phyloP scores from a whole-genome alignment of 1,284 basidiomycete genomes.

The Filobasidium uniguttulatum region DNA sequence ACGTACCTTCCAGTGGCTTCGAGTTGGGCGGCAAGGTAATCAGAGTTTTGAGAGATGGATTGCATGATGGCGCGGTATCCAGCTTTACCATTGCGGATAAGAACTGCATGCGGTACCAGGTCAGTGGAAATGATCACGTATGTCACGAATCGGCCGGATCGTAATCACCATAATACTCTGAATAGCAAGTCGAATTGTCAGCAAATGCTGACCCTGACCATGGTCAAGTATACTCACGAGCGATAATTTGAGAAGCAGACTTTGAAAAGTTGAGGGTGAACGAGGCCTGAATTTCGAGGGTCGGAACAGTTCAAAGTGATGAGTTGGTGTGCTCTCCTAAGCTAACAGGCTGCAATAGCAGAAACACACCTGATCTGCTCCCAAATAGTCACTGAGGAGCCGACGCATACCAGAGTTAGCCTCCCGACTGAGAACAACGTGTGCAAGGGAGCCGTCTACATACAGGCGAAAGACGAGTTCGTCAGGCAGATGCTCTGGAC shows the following conservation, averaged over 20 bases:
- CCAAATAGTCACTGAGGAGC: constrained; percentile 22
- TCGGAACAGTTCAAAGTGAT: too few relatives aligned
- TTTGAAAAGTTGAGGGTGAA: constrained; percentile 34
- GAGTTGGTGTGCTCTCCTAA: too few relatives aligned
- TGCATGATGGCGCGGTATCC: constrained; percentile 34
- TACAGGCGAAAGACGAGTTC: constrained; percentile 30
- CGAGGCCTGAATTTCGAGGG: constrained; percentile 15
- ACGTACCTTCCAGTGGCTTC: constrained; percentile 14
- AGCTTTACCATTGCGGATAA: constrained; percentile 22
- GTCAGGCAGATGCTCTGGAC: constrained; percentile 28
- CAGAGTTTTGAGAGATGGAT: constrained; percentile 19
- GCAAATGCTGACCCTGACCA: not conserved
- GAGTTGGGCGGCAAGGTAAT: constrained; percentile 14
- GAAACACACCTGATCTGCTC: constrained; percentile 16
- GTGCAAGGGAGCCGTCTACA: too few relatives aligned
- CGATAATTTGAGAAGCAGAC: constrained; percentile 25
- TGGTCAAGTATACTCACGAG: constrained; percentile 3
- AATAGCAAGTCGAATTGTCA: not conserved
- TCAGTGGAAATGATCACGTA: too few relatives aligned
- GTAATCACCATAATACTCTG: constrained; percentile 17
- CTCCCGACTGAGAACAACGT: too few relatives aligned
- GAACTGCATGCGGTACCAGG: constrained; percentile 11
- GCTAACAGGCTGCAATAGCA: too few relatives aligned
- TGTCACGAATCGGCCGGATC: too few relatives aligned
- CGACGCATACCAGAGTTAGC: too few relatives aligned